These are phyloP conservation scores for Puccinia triticina DNA, from an alignment of 1,284 basidiomycete genomes.

Conservation along the genomic window DNA sequence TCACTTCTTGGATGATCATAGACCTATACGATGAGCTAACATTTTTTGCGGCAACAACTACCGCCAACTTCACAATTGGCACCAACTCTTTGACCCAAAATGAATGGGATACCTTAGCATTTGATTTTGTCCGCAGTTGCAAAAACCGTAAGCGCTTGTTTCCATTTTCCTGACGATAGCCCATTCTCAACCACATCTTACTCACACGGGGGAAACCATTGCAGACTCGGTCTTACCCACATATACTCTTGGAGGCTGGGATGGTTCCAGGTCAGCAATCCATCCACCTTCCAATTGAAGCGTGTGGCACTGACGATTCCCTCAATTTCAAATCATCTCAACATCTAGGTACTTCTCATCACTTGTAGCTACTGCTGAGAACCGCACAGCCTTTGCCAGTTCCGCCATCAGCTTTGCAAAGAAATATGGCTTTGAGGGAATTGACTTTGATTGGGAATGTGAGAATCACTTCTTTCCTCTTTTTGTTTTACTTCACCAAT, in stretches of 20 bases:
- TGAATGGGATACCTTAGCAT: constrained; percentile 33
- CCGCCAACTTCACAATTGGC: constrained; percentile 37
- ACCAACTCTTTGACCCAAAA: neutral
- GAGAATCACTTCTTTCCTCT: neutral
- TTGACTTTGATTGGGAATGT: constrained; percentile 52
- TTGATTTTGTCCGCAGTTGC: constrained; percentile 32
- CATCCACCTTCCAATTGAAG: neutral
- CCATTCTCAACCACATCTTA: neutral
- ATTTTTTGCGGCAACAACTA: constrained; percentile 44
- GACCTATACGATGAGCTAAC: constrained; percentile 46
- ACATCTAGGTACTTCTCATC: constrained; percentile 38
- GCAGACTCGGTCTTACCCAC: constrained; percentile 29
- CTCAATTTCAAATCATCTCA: neutral
- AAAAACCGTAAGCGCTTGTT: constrained; percentile 29
- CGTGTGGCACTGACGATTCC: neutral
- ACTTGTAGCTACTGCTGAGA: constrained; percentile 39
- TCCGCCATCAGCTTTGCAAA: constrained; percentile 41
- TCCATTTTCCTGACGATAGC: neutral
- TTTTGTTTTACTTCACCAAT: too few relatives aligned
- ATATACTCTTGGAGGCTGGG: constrained; percentile 41
- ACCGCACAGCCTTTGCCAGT: constrained; percentile 33
- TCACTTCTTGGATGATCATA: neutral
- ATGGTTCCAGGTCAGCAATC: constrained; percentile 29
- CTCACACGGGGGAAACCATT: neutral
- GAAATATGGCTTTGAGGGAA: constrained; percentile 45